Evolutionary conservation across 495 filamentous ascomycete genomes (phyloP).

Genomic region (Penicillium herquei): DNA sequence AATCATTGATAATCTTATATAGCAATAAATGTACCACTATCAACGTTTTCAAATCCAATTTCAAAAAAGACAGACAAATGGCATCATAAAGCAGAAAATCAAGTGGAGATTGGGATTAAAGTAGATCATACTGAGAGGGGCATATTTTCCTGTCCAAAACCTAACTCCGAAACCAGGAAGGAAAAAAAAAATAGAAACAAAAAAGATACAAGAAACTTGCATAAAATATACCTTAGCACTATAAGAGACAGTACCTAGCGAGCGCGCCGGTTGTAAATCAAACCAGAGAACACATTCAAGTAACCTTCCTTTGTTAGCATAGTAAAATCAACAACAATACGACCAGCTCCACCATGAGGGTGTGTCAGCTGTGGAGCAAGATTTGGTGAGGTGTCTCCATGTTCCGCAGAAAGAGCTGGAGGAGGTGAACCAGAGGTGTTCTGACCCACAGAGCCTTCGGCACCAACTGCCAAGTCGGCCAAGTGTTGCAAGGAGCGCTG

Average conservation of each 20-base stretch:
- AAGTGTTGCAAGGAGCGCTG: conserved; percentile 60
- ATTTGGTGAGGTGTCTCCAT: conserved; percentile 30
- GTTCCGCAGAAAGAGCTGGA: conserved; percentile 30
- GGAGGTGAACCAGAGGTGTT: conserved; percentile 34
- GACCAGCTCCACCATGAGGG: conserved; percentile 25
- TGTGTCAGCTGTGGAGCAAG: conserved; percentile 30
- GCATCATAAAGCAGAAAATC: no score
- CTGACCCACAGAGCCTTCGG: conserved; percentile 41
- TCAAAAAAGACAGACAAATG: no score
- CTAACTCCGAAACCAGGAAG: no score
- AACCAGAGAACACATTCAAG: conserved; percentile 44
- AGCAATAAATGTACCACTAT: no score
- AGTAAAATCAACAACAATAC: conserved; percentile 44
- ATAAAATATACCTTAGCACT: no score
- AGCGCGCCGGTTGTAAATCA: conserved; percentile 35
- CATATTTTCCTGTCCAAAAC: no score
- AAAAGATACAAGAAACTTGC: neutral
- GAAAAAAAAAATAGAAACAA: neutral
- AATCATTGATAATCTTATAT: no score
- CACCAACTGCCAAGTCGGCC: conserved; percentile 59
- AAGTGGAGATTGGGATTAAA: no score
- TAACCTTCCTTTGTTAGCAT: conserved; percentile 46
- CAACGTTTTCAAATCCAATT: no score
- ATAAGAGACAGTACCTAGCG: neutral
- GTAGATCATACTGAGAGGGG: no score